Base-by-base conservation (phyloP, 805 yeast species). In the Torulaspora gathmanii region DNA sequence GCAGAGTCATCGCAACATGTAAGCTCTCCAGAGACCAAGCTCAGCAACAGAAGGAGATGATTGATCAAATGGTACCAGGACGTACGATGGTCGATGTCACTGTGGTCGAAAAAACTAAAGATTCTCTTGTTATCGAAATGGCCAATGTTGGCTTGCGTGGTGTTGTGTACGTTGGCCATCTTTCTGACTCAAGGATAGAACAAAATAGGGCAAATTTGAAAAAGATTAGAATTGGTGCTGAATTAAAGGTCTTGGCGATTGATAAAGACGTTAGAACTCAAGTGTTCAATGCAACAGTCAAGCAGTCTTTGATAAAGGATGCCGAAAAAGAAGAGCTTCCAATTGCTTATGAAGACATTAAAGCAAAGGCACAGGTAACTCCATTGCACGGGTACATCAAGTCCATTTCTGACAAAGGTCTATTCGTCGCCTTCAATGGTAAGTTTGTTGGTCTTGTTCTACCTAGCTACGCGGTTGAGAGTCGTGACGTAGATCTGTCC, bases 391-490 rank as follows among this genome's bases (percentile, higher is more conserved):
- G 98, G 34, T 90, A 73, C 61, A 79, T 91, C 31, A 83, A 80
- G 53, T 82, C 89, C 15, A 78, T 83, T 15, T 86, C 95, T n/a
- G 75, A 74, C 36, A 74, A 75, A 60, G 98, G 98, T 52, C 71
- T 88, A 10, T 91, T 91, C 61, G 84, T 91, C 46, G 77, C 83
- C 0, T 91, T 91, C 65, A 87, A 82, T 45, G 83, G 85, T 51
- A 78, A 76, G 43, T 76, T 91, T 51, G 86, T 87, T 26, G 98
- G 97, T 42, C 73, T 91, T 52, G 84, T 88, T 3, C 75, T 86
- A 49, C 85, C 90, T 45, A 80, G 82, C 58, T 80, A 82, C 55
- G 85, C 85, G 17, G 71, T 80, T 4, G 77, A 75, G 27, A 72
- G 74, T 40, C 73, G 70, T 33, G 70, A 68, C 30, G 79, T 74